Percentiles rank a stretch among this genome's conserved stretches.
These are phyloP conservation scores for Hemisphaericaspora subhashii DNA, from an alignment of 1,139 yeast species.

Conservation along the genomic window DNA sequence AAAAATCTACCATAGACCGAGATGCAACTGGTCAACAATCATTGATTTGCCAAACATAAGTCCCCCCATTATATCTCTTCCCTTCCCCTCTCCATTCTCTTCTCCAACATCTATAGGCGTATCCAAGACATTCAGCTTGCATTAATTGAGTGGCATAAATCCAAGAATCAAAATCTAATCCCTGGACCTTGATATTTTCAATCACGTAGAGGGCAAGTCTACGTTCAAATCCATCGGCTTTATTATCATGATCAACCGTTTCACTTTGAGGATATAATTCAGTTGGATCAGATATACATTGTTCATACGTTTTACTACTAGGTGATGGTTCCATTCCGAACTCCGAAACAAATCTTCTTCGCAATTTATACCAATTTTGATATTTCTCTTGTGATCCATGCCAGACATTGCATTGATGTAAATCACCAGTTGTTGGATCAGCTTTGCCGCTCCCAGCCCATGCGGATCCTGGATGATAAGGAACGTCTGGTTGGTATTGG, in stretches of 20 bases:
- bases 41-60: slow-evolving; percentile 51
- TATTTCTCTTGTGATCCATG: slow-evolving; percentile 45
- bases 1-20: slow-evolving; percentile 48
- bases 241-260: slow-evolving; percentile 40
- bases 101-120: slow-evolving; percentile 48
- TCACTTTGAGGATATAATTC: slow-evolving; percentile 39
- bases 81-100: slow-evolving; percentile 42
- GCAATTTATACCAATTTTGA: slow-evolving; percentile 40
- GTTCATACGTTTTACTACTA: slow-evolving; percentile 24
- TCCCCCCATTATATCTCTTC: slow-evolving; percentile 37
- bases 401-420: slow-evolving; percentile 54
- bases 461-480: slow-evolving; percentile 45
- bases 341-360: slow-evolving; percentile 47
- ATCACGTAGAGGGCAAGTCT: slow-evolving; percentile 44
- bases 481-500: slow-evolving; percentile 23
- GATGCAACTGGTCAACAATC: slow-evolving; percentile 54
- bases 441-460: slow-evolving; percentile 35
- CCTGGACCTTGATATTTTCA: slow-evolving; percentile 36
- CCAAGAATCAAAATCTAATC: slow-evolving; percentile 39
- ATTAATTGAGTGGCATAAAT: slow-evolving; percentile 49
- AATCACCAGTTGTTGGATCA: slow-evolving; percentile 41
- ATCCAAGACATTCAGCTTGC: slow-evolving; percentile 51
- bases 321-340: slow-evolving; percentile 50
- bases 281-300: slow-evolving; percentile 29
- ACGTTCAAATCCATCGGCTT: slow-evolving; percentile 46